Percentiles rank a stretch among this genome's conserved stretches.
Conservation (phyloP, 768 basidiomycete genomes). For the Trametes punicea region DNA sequence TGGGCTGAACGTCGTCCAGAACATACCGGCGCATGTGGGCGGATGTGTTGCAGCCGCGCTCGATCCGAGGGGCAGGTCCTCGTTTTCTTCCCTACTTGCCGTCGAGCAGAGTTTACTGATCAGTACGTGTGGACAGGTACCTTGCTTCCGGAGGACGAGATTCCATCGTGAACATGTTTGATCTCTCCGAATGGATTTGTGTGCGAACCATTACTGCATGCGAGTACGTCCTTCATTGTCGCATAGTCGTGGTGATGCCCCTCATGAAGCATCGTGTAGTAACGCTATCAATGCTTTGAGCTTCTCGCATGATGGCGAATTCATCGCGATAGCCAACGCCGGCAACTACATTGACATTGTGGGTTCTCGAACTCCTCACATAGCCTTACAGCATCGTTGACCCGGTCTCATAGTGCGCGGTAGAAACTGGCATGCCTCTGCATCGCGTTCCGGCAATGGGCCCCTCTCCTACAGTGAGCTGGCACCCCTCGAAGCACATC, state of each 20-base stretch:
- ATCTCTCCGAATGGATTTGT: slow-evolving; percentile 77
- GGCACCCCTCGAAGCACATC: slow-evolving; percentile 82
- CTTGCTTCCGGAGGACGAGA: slow-evolving; percentile 79
- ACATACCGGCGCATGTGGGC: slow-evolving; percentile 71
- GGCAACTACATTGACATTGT: slow-evolving; percentile 79
- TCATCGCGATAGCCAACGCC: slow-evolving; percentile 69
- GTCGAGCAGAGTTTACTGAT: background rate
- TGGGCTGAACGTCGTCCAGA: slow-evolving; percentile 53
- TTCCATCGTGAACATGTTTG: slow-evolving; percentile 81
- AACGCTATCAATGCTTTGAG: slow-evolving; percentile 69
- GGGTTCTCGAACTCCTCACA: slow-evolving; percentile 22
- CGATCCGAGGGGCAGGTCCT: slow-evolving; percentile 73
- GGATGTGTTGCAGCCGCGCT: slow-evolving; percentile 75
- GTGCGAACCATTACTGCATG: slow-evolving; percentile 71
- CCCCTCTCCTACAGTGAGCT: slow-evolving; percentile 70
- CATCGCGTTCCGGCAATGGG: slow-evolving; percentile 75
- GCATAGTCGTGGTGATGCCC: background rate
- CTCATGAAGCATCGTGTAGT: slow-evolving; percentile 35
- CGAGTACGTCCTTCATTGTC: slow-evolving; percentile 55
- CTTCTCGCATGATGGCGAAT: slow-evolving; percentile 84
- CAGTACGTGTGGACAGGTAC: slow-evolving; percentile 42
- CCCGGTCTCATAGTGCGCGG: slow-evolving; percentile 55
- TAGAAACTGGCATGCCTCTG: slow-evolving; percentile 69
- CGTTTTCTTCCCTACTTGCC: background rate
- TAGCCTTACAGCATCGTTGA: background rate